Evolutionary conservation across 345 rosid genomes (phyloP).

Genomic region (Arabis alpina): DNA sequence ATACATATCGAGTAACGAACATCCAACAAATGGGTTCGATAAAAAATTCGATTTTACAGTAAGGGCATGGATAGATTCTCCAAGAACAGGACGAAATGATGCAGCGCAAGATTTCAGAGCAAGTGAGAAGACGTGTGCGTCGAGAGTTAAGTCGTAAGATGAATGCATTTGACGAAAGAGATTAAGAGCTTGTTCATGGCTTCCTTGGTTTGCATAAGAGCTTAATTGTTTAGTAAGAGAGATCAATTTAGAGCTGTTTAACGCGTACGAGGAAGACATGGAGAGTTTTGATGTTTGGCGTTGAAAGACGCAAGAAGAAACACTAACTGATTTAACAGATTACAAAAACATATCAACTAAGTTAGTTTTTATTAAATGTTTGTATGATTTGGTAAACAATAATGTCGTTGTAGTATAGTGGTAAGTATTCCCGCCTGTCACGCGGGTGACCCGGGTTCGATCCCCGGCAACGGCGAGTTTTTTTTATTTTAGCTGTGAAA

Average conservation of each 20-base stretch:
- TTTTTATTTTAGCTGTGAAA: not conserved
- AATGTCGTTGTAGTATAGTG: constrained; percentile 96
- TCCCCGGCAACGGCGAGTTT: constrained; percentile 80
- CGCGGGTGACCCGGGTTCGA: constrained; percentile 99
- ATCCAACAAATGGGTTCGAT: constrained; percentile 55
- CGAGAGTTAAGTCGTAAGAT: constrained; percentile 54
- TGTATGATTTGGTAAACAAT: not conserved
- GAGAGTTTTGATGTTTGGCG: not conserved
- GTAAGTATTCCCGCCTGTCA: constrained; percentile 97
- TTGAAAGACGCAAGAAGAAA: not conserved
- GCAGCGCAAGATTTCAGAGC: constrained; percentile 69
- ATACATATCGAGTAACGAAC: constrained; percentile 56
- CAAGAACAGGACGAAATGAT: constrained; percentile 49
- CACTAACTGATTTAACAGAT: no score
- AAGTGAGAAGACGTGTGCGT: constrained; percentile 62
- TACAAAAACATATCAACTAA: no score
- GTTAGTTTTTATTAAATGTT: not conserved
- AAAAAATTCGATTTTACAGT: constrained; percentile 46
- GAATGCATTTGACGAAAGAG: constrained; percentile 58
- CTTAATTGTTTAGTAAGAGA: constrained; percentile 55
- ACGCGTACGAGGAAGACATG: constrained; percentile 44
- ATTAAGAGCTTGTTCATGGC: constrained; percentile 53
- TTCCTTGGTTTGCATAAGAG: constrained; percentile 56
- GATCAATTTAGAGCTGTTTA: constrained; percentile 47
- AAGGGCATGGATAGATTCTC: constrained; percentile 53